These are phyloP conservation scores for Gossypium mustelinum DNA, from an alignment of 345 rosid species.

Conservation along the genomic window DNA sequence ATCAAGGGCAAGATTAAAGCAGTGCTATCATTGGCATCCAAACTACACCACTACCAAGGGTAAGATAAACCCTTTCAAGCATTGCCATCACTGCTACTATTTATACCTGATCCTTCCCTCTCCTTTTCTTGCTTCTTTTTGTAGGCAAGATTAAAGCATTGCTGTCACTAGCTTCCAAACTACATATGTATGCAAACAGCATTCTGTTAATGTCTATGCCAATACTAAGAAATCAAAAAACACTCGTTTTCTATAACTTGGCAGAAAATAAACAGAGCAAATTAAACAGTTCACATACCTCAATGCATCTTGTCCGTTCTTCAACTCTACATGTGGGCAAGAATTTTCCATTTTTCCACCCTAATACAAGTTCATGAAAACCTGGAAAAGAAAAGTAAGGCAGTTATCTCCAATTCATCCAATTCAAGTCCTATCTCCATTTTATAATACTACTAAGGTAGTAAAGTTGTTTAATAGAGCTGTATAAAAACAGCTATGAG, in stretches of 20 bases:
- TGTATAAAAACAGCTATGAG: background rate
- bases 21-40: background rate
- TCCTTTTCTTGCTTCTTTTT: slow-evolving; percentile 8
- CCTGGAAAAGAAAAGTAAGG: background rate
- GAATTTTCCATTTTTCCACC: slow-evolving; percentile 5
- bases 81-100: background rate
- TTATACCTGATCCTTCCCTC: background rate
- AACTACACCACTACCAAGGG: background rate
- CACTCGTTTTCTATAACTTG: background rate
- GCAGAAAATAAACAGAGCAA: background rate
- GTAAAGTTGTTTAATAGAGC: background rate
- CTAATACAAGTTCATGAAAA: background rate
- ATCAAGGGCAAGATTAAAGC: background rate
- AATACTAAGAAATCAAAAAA: background rate
- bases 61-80: background rate
- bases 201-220: background rate
- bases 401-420: background rate
- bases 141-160: slow-evolving; percentile 5
- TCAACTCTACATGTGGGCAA: background rate
- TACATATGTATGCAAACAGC: background rate
- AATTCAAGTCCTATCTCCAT: background rate
- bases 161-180: slow-evolving; percentile 6
- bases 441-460: background rate
- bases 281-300: slow-evolving; percentile 6
- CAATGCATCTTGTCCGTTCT: background rate